These are phyloP conservation scores for Rhododendron williamsianum DNA, from an alignment of 148 eudicot genomes.

Conservation along the genomic window DNA sequence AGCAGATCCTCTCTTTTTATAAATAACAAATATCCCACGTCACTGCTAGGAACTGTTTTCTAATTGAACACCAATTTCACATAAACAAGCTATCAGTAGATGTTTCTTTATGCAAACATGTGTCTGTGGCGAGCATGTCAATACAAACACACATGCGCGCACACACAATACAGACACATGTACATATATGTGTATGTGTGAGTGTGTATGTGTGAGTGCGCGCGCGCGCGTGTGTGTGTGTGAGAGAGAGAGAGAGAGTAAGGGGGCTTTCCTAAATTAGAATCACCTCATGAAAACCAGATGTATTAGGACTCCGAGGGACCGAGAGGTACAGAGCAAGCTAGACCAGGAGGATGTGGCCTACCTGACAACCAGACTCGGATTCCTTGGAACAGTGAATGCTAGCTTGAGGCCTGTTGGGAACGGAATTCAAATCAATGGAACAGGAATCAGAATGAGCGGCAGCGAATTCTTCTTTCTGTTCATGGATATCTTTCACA, in stretches of 20 bases:
- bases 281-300: conserved; percentile 28
- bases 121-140: background rate
- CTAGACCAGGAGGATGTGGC: conserved; percentile 14
- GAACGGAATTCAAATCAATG: conserved; percentile 3
- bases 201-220: background rate
- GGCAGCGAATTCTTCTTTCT: background rate
- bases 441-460: background rate
- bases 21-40: background rate
- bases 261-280: background rate
- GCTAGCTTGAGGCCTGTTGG: conserved; percentile 4
- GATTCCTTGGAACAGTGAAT: background rate
- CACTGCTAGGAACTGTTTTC: background rate
- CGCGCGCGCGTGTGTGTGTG: background rate
- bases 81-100: conserved; percentile 2
- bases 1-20: too few species aligned
- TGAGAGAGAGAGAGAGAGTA: background rate
- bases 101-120: background rate
- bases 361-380: conserved; percentile 16
- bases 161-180: background rate
- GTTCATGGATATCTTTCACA: background rate
- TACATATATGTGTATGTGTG: background rate
- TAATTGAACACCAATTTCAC: background rate
- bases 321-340: conserved; percentile 9
- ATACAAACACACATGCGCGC: background rate
- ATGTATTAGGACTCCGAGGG: conserved; percentile 15